Evolutionary conservation across 306 rosid genomes (phyloP).

Genomic region (Quercus variabilis): DNA sequence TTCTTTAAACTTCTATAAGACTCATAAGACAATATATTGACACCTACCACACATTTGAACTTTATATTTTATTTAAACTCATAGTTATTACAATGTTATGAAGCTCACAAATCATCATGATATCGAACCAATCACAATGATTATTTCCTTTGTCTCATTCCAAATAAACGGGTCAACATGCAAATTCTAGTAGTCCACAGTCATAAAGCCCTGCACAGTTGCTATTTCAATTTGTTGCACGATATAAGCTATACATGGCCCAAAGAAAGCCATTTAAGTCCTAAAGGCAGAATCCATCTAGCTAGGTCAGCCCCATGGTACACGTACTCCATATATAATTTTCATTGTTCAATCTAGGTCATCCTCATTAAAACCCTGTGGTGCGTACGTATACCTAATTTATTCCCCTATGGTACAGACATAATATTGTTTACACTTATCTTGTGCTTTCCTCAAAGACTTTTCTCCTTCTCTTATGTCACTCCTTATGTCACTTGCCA

Average conservation of each 20-base stretch:
- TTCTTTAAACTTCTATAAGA: not conserved
- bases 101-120: not conserved
- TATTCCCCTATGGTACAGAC: not conserved
- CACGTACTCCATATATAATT: no score
- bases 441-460: not conserved
- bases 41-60: not conserved
- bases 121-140: not conserved
- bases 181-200: not conserved
- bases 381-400: no score
- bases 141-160: not conserved
- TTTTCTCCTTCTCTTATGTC: not conserved
- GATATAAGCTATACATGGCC: no score
- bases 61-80: not conserved
- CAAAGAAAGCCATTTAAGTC: no score
- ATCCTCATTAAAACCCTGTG: no score
- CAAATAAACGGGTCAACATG: not conserved
- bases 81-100: not conserved
- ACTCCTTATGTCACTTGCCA: conserved; percentile 11
- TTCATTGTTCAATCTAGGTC: no score
- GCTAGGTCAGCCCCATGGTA: no score
- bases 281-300: no score
- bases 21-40: not conserved
- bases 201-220: no score
- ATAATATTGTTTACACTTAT: not conserved
- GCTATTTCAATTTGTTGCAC: no score